Evolutionary conservation across 202 grass and related monocot genomes (phyloP).

Genomic region (Bolboschoenoplectus hybrid): DNA sequence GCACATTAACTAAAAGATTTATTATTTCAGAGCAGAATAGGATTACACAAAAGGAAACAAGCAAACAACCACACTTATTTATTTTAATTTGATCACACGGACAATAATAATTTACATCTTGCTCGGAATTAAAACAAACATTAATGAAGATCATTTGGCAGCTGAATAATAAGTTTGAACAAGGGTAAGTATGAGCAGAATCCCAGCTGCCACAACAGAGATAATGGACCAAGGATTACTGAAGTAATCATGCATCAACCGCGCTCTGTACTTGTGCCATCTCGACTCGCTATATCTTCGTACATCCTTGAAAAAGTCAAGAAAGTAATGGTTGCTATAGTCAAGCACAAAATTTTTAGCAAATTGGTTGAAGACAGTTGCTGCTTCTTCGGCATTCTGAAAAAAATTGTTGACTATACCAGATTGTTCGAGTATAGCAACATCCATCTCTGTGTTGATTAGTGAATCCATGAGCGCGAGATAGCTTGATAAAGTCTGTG

Average conservation of each 20-base stretch:
- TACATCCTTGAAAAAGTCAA: constrained; percentile 50
- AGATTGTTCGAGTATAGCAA: constrained; percentile 47
- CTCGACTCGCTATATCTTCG: constrained; percentile 52
- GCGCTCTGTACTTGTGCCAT: constrained; percentile 51
- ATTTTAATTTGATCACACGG: too few relatives aligned
- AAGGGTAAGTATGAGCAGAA: not conserved
- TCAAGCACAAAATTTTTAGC: constrained; percentile 41
- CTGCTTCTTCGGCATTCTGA: constrained; percentile 53
- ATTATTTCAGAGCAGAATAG: too few relatives aligned
- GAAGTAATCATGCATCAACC: too few relatives aligned
- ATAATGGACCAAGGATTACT: too few relatives aligned
- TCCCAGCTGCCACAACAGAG: too few relatives aligned
- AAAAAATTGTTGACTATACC: constrained; percentile 54
- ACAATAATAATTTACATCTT: too few relatives aligned
- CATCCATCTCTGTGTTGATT: constrained; percentile 5
- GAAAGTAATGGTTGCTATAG: constrained; percentile 30
- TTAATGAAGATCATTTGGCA: not conserved
- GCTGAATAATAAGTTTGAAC: not conserved
- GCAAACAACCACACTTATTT: too few relatives aligned
- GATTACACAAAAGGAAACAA: not conserved
- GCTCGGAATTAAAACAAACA: too few relatives aligned
- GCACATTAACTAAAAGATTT: too few relatives aligned
- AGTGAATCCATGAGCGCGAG: constrained; percentile 51
- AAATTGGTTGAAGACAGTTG: constrained; percentile 52
- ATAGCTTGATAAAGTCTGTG: constrained; percentile 27